Percentiles rank a stretch among this genome's conserved stretches.
Evolutionary conservation across 2,329 filamentous ascomycete genomes (phyloP).

Genomic region (Penicillium fuscoglaucum): DNA sequence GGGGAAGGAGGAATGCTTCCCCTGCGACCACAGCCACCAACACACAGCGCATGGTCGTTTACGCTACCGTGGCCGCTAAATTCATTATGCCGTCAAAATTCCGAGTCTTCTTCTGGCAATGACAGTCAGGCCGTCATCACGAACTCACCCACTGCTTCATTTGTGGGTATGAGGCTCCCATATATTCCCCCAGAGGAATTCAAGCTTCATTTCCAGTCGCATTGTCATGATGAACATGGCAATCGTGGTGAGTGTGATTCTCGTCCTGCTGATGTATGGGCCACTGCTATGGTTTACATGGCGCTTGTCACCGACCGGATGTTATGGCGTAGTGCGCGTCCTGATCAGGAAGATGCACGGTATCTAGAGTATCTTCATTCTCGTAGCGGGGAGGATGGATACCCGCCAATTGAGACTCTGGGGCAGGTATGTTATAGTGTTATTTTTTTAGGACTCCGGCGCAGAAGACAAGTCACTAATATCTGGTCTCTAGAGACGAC

Average conservation of each 20-base stretch:
- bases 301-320: conserved; percentile 28
- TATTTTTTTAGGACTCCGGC: not conserved
- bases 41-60: conserved; percentile 12
- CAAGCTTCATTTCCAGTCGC: not conserved
- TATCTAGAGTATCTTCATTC: conserved; percentile 28
- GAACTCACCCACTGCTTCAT: conserved; percentile 12
- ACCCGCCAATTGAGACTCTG: conserved; percentile 29
- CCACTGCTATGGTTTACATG: conserved; percentile 32
- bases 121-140: not conserved
- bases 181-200: conserved; percentile 24
- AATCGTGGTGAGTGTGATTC: conserved; percentile 10
- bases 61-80: conserved; percentile 13
- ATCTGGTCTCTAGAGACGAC: conserved; percentile 17
- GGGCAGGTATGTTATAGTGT: conserved; percentile 19
- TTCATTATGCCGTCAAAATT: conserved; percentile 3
- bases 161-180: conserved; percentile 17
- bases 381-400: conserved; percentile 24
- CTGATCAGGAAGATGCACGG: conserved; percentile 24
- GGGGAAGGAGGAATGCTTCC: not conserved
- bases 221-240: not conserved
- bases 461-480: not conserved
- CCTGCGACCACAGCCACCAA: conserved; percentile 1
- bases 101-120: not conserved
- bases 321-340: conserved; percentile 28
- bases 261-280: conserved; percentile 31